Evolutionary conservation across 306 rosid species (phyloP).

Genomic region (Mimosa pudica): DNA sequence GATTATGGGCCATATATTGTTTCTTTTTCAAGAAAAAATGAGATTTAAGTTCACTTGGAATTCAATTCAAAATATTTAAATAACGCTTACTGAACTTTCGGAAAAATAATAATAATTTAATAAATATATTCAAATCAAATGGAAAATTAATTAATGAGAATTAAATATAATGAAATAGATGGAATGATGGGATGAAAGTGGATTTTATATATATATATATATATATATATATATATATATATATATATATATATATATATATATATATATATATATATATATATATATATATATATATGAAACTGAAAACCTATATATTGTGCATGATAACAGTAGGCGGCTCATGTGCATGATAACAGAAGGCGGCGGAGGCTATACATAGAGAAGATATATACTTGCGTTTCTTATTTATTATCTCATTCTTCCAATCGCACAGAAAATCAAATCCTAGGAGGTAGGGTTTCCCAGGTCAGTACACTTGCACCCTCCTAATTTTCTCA

Average conservation of each 20-base stretch:
- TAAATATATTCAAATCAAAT: neutral
- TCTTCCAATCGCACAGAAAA: neutral
- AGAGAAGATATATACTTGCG: neutral
- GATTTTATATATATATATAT: no score
- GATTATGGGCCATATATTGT: no score
- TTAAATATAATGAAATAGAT: neutral
- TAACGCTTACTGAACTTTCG: no score
- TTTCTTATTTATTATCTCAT: neutral
- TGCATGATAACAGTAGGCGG: neutral
- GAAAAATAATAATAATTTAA: no score
- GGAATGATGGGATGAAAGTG: no score
- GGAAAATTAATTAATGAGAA: no score
- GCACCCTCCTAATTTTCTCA: neutral
- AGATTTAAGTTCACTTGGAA: no score
- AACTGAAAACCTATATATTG: neutral
- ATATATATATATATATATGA: neutral
- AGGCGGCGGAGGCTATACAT: neutral
- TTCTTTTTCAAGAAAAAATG: no score
- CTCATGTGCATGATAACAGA: neutral
- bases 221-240: no score
- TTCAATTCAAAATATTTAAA: no score
- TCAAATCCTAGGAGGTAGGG: slow-evolving; percentile 13
- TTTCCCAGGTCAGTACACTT: neutral
- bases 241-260: no score
- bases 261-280: no score